A percentile compares a stretch with the other conserved stretches of the same genome.
phyloP scores from a whole-genome alignment of 352 stramenopile genomes.

The Phytophthora fragariaefolia region DNA sequence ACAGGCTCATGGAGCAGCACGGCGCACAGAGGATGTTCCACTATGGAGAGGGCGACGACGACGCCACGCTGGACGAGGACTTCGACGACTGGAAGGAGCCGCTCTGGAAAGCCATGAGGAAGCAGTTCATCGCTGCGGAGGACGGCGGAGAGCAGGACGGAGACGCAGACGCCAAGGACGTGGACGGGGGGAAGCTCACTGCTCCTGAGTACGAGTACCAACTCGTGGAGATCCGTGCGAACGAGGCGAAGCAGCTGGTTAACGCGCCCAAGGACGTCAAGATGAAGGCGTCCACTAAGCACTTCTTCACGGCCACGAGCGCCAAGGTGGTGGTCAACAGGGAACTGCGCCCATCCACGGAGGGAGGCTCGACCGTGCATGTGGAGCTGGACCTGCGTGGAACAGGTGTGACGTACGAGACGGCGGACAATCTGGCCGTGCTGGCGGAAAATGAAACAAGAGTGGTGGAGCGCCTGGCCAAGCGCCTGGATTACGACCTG shows the following conservation, averaged over 20 bases:
- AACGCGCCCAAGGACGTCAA: slow-evolving; percentile 37
- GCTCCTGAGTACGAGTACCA: slow-evolving; percentile 72
- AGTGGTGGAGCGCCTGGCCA: slow-evolving; percentile 88
- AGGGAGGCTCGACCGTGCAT: slow-evolving; percentile 89
- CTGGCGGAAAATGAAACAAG: slow-evolving; percentile 88
- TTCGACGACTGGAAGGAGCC: slow-evolving; percentile 96
- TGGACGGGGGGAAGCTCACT: slow-evolving; percentile 25
- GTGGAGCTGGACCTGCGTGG: slow-evolving; percentile 90
- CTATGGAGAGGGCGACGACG: slow-evolving; percentile 97
- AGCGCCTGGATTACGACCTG: slow-evolving; percentile 89
- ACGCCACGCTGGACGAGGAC: slow-evolving; percentile 93
- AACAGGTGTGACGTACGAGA: slow-evolving; percentile 90
- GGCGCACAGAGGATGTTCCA: slow-evolving; percentile 88
- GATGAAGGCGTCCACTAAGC: slow-evolving; percentile 85
- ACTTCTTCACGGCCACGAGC: slow-evolving; percentile 90
- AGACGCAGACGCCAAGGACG: background rate
- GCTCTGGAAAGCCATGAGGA: slow-evolving; percentile 84
- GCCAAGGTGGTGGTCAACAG: slow-evolving; percentile 89
- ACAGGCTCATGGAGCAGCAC: slow-evolving; percentile 87
- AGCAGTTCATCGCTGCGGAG: slow-evolving; percentile 59
- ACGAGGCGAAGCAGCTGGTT: slow-evolving; percentile 22
- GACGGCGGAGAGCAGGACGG: slow-evolving; percentile 29
- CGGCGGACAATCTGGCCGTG: slow-evolving; percentile 95
- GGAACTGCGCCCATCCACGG: slow-evolving; percentile 88
- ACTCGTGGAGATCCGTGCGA: slow-evolving; percentile 49